Conservation (phyloP, 2,329 filamentous ascomycete genomes). For the Beauveria varroae region DNA sequence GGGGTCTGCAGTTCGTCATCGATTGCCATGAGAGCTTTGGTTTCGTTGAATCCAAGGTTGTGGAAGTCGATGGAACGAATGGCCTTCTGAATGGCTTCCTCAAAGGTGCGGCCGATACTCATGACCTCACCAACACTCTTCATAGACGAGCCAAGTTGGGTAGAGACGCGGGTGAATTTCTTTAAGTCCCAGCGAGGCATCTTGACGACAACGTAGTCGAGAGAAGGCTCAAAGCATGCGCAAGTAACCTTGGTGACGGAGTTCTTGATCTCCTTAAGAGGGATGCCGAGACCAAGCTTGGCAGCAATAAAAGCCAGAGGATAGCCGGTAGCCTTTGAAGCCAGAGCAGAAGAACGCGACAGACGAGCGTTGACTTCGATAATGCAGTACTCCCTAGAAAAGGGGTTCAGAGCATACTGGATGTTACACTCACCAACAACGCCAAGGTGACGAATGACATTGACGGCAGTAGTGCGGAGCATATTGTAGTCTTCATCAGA, state of each 20-base stretch:
- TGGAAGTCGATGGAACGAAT: conserved; percentile 92
- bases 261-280: conserved; percentile 93
- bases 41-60: conserved; percentile 92
- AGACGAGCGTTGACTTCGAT: conserved; percentile 98
- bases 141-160: conserved; percentile 94
- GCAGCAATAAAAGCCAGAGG: conserved; percentile 94
- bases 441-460: conserved; percentile 92
- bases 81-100: conserved; percentile 97
- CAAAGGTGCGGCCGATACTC: conserved; percentile 93
- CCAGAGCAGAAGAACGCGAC: conserved; percentile 88
- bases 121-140: conserved; percentile 99
- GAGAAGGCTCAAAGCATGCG: conserved; percentile 95
- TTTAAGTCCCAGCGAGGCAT: conserved; percentile 98
- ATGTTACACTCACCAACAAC: conserved; percentile 99
- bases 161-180: conserved; percentile 96
- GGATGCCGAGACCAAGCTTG: conserved; percentile 90
- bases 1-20: conserved; percentile 95
- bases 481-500: conserved; percentile 99
- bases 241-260: conserved; percentile 92
- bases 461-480: conserved; percentile 93
- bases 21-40: conserved; percentile 86
- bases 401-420: conserved; percentile 93
- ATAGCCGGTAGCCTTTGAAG: conserved; percentile 95
- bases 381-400: conserved; percentile 94
- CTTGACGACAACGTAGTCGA: conserved; percentile 98